Conservation (phyloP, 1,284 basidiomycete genomes). For the Fistulinella cinereoalba region DNA sequence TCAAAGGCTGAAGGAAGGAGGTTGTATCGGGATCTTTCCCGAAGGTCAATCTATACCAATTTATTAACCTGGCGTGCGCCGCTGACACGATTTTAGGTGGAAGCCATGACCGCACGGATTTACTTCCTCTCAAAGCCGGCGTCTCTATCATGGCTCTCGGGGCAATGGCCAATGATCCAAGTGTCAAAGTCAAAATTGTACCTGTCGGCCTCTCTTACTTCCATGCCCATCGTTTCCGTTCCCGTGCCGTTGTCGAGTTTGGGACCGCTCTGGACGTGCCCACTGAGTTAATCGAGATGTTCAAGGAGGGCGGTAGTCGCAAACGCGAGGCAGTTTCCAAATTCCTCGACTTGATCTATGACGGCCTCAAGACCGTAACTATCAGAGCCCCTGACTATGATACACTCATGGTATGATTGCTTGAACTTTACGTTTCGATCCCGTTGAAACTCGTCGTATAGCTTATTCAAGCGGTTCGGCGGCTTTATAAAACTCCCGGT, state of each 20-base stretch:
- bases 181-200: constrained; percentile 85
- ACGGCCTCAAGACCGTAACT: constrained; percentile 96
- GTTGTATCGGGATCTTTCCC: constrained; percentile 94
- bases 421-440: not conserved
- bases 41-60: constrained; percentile 61
- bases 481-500: constrained; percentile 93
- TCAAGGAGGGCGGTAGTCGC: constrained; percentile 84
- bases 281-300: constrained; percentile 81
- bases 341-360: constrained; percentile 90
- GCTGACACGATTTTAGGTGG: constrained; percentile 60
- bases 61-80: not conserved
- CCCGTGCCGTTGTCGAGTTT: constrained; percentile 95
- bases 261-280: constrained; percentile 91
- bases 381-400: constrained; percentile 97
- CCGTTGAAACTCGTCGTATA: constrained; percentile 28
- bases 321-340: constrained; percentile 92
- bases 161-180: constrained; percentile 91
- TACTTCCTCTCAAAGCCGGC: constrained; percentile 93
- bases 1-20: constrained; percentile 80
- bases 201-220: constrained; percentile 96
- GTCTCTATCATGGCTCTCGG: constrained; percentile 98
- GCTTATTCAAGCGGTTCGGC: constrained; percentile 94
- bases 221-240: constrained; percentile 93
- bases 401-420: constrained; percentile 80
- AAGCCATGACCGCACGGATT: constrained; percentile 93